These are phyloP conservation scores for Lonicera japonica DNA, from an alignment of 129 eudicot species.

Conservation along the genomic window DNA sequence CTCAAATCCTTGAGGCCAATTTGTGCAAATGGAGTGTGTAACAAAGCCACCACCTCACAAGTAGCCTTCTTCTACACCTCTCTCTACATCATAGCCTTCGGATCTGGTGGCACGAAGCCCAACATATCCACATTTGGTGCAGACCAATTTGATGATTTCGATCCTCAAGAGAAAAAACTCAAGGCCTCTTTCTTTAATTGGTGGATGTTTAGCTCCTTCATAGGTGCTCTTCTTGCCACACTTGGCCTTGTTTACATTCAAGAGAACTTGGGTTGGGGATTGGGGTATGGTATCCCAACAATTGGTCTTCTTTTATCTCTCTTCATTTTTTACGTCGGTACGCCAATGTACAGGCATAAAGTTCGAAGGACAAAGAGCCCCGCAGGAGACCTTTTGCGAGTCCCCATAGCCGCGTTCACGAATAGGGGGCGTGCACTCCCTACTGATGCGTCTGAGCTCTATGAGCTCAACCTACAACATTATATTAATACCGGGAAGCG, in stretches of 20 bases:
- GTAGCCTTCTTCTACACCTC: constrained; percentile 73
- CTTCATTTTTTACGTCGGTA: constrained; percentile 67
- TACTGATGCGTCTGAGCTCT: constrained; percentile 38
- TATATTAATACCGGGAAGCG: constrained; percentile 48
- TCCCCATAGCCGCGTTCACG: constrained; percentile 39
- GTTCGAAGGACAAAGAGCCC: constrained; percentile 49
- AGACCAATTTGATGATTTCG: constrained; percentile 85
- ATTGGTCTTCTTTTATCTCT: constrained; percentile 60
- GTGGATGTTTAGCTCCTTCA: constrained; percentile 92
- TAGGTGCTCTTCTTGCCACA: constrained; percentile 75
- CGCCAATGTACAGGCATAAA: constrained; percentile 86
- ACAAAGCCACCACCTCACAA: constrained; percentile 58
- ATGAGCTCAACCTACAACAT: constrained; percentile 51
- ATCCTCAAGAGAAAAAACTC: constrained; percentile 66
- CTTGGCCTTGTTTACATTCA: constrained; percentile 86
- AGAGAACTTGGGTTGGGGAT: constrained; percentile 92
- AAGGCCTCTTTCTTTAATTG: constrained; percentile 87
- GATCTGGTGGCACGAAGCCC: constrained; percentile 95
- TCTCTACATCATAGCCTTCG: constrained; percentile 74
- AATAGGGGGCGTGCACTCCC: constrained; percentile 49
- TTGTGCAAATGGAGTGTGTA: constrained; percentile 64
- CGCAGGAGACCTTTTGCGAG: constrained; percentile 39
- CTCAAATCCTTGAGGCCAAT: constrained; percentile 63
- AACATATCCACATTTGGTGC: constrained; percentile 97
- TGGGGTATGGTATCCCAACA: constrained; percentile 92